Percentiles rank a stretch among this genome's conserved stretches.
These are phyloP conservation scores for Endocalyx cinctus DNA, from an alignment of 2,329 filamentous ascomycete species.

Conservation along the genomic window DNA sequence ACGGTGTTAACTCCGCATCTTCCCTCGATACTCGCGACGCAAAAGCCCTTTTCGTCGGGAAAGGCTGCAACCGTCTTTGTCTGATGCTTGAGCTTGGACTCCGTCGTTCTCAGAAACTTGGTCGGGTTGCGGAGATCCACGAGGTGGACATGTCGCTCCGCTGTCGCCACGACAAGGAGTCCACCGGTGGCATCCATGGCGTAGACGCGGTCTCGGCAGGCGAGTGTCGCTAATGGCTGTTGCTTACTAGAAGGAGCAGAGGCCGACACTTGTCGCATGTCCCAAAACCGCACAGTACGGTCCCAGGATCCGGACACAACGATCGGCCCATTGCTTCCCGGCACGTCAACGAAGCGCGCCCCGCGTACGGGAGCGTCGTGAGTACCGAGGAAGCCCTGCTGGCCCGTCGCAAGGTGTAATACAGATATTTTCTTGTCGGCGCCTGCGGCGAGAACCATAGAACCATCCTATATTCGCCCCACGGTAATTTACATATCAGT, in stretches of 20 bases:
- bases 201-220: conserved; percentile 46
- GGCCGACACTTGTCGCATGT: conserved; percentile 49
- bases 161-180: conserved; percentile 27
- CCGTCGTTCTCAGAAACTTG: conserved; percentile 9
- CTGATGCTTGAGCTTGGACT: conserved; percentile 24
- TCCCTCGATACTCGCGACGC: conserved; percentile 26
- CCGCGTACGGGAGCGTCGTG: conserved; percentile 28
- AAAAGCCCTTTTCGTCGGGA: conserved; percentile 25
- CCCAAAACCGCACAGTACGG: conserved; percentile 54
- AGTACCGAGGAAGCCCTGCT: conserved; percentile 20
- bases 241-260: too few relatives aligned
- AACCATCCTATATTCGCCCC: conserved; percentile 30
- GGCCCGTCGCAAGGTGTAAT: conserved; percentile 22
- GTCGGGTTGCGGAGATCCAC: conserved; percentile 26
- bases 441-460: conserved; percentile 25
- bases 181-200: conserved; percentile 26
- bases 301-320: conserved; percentile 46
- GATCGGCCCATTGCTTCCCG: conserved; percentile 16
- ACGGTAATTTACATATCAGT: conserved; percentile 4
- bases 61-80: conserved; percentile 21
- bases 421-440: conserved; percentile 28
- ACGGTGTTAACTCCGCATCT: conserved; percentile 18
- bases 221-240: conserved; percentile 35
- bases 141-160: conserved; percentile 25
- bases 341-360: conserved; percentile 28